These are phyloP conservation scores for Torulaspora microellipsoides DNA, from an alignment of 805 yeast species.

Conservation along the genomic window DNA sequence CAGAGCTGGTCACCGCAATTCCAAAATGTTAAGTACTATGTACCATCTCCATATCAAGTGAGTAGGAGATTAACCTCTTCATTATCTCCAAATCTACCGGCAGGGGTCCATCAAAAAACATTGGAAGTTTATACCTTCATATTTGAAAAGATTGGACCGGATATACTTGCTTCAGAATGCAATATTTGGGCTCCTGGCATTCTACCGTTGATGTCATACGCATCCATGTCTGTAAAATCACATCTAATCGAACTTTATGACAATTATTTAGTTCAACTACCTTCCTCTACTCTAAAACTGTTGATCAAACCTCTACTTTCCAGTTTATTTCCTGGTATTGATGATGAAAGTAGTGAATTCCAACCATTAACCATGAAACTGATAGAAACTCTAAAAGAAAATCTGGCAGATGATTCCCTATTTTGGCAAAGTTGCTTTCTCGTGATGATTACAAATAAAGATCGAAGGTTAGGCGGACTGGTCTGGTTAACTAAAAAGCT, in stretches of 20 bases:
- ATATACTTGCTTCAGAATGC: slow-evolving; percentile 51
- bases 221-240: slow-evolving; percentile 84
- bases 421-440: slow-evolving; percentile 85
- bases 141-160: slow-evolving; percentile 57
- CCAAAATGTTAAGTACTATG: slow-evolving; percentile 42
- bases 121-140: slow-evolving; percentile 69
- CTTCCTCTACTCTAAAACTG: slow-evolving; percentile 45
- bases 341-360: slow-evolving; percentile 86
- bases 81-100: slow-evolving; percentile 74
- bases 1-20: slow-evolving; percentile 42
- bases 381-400: slow-evolving; percentile 53
- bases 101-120: slow-evolving; percentile 93
- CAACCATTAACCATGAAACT: slow-evolving; percentile 57
- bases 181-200: slow-evolving; percentile 87
- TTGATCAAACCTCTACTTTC: slow-evolving; percentile 67
- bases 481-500: slow-evolving; percentile 60
- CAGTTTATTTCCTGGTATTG: slow-evolving; percentile 80
- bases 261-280: slow-evolving; percentile 49
- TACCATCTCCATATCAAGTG: slow-evolving; percentile 65
- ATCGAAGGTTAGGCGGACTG: slow-evolving; percentile 77
- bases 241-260: slow-evolving; percentile 61
- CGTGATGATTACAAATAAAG: slow-evolving; percentile 72
- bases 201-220: slow-evolving; percentile 83
- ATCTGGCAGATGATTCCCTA: slow-evolving; percentile 59
- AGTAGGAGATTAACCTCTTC: slow-evolving; percentile 74